Evolutionary conservation across 1,284 basidiomycete species (phyloP).

Genomic region (Marasmius oreades): DNA sequence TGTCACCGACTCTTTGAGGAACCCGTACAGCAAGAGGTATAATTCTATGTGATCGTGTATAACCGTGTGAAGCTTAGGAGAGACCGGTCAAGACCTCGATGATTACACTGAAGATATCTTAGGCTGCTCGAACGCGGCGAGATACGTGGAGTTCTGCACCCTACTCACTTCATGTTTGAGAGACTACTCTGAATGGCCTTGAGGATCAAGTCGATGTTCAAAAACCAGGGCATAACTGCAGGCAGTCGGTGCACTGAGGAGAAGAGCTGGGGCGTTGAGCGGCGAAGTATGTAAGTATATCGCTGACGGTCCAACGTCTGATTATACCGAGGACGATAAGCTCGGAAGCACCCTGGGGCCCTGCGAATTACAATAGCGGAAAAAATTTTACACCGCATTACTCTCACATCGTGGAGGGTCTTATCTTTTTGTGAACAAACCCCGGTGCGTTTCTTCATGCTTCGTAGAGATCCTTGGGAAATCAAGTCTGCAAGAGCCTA

Average conservation of each 20-base stretch:
- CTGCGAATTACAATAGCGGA: slow-evolving; percentile 16
- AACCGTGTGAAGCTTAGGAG: too few species aligned
- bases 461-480: slow-evolving; percentile 37
- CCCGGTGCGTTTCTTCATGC: slow-evolving; percentile 29
- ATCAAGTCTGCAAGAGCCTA: slow-evolving; percentile 20
- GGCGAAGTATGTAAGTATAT: slow-evolving; percentile 28
- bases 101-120: slow-evolving; percentile 15
- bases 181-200: too few species aligned
- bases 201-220: too few species aligned
- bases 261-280: slow-evolving; percentile 27
- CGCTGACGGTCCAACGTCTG: slow-evolving; percentile 28
- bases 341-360: slow-evolving; percentile 29
- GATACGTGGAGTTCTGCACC: slow-evolving; percentile 25
- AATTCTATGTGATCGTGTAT: too few species aligned
- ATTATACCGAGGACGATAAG: slow-evolving; percentile 27
- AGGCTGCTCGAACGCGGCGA: slow-evolving; percentile 27
- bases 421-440: slow-evolving; percentile 34
- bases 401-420: slow-evolving; percentile 28
- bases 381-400: slow-evolving; percentile 15
- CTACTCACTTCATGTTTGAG: slow-evolving; percentile 30
- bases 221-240: slow-evolving; percentile 27
- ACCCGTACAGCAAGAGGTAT: too few species aligned
- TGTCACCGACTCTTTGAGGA: too few species aligned
- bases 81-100: background rate
- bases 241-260: slow-evolving; percentile 30